phyloP scores from a whole-genome alignment of 495 filamentous ascomycete species.

The Xylaria nigripes region DNA sequence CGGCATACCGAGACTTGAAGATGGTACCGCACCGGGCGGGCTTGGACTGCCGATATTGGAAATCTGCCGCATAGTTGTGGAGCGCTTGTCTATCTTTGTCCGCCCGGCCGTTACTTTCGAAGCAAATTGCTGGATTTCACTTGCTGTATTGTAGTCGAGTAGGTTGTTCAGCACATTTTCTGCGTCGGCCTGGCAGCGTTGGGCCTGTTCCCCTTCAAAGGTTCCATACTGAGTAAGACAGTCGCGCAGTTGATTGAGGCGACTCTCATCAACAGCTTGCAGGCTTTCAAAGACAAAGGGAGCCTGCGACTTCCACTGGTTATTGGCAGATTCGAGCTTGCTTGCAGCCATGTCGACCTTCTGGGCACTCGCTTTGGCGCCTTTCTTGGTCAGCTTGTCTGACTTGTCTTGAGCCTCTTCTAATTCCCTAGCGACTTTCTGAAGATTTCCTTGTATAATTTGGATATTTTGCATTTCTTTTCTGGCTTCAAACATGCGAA shows the following conservation, averaged over 20 bases:
- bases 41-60: constrained; percentile 30
- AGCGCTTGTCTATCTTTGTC: constrained; percentile 39
- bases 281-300: constrained; percentile 94
- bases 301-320: constrained; percentile 92
- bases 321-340: constrained; percentile 64
- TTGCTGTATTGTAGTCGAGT: constrained; percentile 77
- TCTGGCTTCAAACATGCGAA: constrained; percentile 64
- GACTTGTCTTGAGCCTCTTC: constrained; percentile 78
- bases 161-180: constrained; percentile 78
- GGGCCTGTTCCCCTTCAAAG: constrained; percentile 82
- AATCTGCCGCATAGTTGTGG: constrained; percentile 31
- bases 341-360: constrained; percentile 70
- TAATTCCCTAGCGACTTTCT: constrained; percentile 71
- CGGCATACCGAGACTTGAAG: constrained; percentile 13
- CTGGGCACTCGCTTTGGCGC: constrained; percentile 65
- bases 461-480: constrained; percentile 77
- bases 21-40: constrained; percentile 23
- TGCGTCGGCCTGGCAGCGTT: constrained; percentile 63
- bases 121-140: constrained; percentile 85
- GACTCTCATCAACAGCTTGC: constrained; percentile 80
- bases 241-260: constrained; percentile 87
- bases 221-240: constrained; percentile 88
- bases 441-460: constrained; percentile 73
- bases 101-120: constrained; percentile 41
- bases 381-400: constrained; percentile 76